phyloP scores from a whole-genome alignment of 2,329 filamentous ascomycete genomes.

The Scedosporium minutisporum region DNA sequence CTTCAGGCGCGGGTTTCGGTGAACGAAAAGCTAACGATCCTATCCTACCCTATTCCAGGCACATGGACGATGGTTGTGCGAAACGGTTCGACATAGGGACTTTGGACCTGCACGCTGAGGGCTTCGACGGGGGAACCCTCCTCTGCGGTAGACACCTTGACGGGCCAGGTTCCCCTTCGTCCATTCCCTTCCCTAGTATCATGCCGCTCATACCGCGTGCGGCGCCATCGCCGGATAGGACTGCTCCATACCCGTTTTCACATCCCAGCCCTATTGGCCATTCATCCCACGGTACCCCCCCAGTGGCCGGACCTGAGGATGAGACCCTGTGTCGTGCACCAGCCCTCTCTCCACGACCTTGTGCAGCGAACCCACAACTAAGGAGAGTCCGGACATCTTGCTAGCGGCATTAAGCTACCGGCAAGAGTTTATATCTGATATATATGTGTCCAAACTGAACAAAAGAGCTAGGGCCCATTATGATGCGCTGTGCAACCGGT shows the following conservation, averaged over 20 bases:
- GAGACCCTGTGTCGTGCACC: too few relatives aligned
- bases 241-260: not conserved
- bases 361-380: too few relatives aligned
- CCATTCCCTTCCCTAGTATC: not conserved
- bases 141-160: not conserved
- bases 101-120: constrained; percentile 32
- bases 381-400: too few relatives aligned
- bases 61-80: constrained; percentile 68
- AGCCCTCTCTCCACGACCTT: too few relatives aligned
- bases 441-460: too few relatives aligned
- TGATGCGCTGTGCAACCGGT: too few relatives aligned
- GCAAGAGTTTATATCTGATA: too few relatives aligned
- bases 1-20: not conserved
- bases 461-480: too few relatives aligned
- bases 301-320: too few relatives aligned
- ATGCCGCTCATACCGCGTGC: not conserved
- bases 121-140: constrained; percentile 13
- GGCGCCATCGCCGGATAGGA: not conserved
- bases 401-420: too few relatives aligned
- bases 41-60: constrained; percentile 33
- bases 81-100: constrained; percentile 52
- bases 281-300: too few relatives aligned
- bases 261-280: too few relatives aligned
- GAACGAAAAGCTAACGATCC: not conserved
- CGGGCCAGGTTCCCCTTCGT: not conserved